Evolutionary conservation across 1,284 basidiomycete genomes (phyloP).

Genomic region (Mycosarcoma mackinlayi): DNA sequence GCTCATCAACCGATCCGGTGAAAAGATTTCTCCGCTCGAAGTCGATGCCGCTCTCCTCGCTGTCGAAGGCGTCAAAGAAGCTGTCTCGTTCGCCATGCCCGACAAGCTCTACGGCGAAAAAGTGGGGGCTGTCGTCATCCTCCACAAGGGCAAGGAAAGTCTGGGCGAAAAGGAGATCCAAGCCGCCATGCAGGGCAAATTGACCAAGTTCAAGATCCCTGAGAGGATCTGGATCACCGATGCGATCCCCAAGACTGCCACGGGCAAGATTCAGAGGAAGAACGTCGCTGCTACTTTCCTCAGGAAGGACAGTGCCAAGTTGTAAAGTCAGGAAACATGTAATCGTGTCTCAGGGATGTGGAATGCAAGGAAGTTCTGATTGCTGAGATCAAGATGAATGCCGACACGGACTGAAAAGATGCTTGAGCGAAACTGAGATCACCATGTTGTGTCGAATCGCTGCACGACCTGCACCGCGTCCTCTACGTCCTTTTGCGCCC

Average conservation of each 20-base stretch:
- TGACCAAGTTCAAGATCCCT: conserved; percentile 69
- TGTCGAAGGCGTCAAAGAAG: conserved; percentile 72
- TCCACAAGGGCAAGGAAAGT: conserved; percentile 39
- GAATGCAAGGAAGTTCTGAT: not conserved
- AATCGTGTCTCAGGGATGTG: no score
- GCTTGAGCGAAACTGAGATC: no score
- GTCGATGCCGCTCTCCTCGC: conserved; percentile 72
- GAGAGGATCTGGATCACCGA: conserved; percentile 68
- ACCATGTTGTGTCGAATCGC: conserved; percentile 58
- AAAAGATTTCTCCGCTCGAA: conserved; percentile 78
- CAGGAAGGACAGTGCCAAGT: conserved; percentile 47
- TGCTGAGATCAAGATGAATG: no score
- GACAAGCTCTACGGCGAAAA: conserved; percentile 68
- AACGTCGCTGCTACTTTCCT: conserved; percentile 62
- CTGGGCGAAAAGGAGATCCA: conserved; percentile 59
- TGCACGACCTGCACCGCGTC: conserved; percentile 56
- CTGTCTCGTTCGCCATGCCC: conserved; percentile 70
- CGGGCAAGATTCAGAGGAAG: conserved; percentile 65
- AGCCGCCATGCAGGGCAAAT: conserved; percentile 53
- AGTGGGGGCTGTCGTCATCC: conserved; percentile 68
- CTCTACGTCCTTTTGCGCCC: conserved; percentile 63
- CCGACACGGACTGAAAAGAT: not conserved
- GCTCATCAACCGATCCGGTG: conserved; percentile 72
- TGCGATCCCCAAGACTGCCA: conserved; percentile 68
- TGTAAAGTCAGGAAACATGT: no score